Evolutionary conservation across 805 yeast species (phyloP), one percentile per base, ranked within the genome.

Genomic region (Candida piceae): DNA sequence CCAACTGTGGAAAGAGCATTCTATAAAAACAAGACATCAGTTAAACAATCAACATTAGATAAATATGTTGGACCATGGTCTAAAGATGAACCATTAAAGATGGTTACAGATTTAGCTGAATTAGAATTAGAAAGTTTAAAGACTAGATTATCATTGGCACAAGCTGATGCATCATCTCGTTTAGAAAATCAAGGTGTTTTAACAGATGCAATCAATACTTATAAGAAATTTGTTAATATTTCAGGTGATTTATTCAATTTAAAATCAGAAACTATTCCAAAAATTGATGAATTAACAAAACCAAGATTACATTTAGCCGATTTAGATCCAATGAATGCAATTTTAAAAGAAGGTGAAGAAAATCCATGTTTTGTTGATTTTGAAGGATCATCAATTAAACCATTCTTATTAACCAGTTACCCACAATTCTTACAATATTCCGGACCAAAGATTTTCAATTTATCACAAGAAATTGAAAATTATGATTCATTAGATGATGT

Each of bases 251-350:
- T 90, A 45, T 67, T 89, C 53, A 71, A 77, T 31, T 65, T 78
- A 7, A 53, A 60, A 16, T 64, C 79, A 7, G 63, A 65, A 15
- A 65, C 74, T 8, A 73, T 84, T 54, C 85, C 84, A 54, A 78
- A 82, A 47, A 66, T 72, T 39, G 66, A 64, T 3, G 78, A 79
- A 39, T 61, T 86, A 29, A 72, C 84, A 50, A 71, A 78, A 36
- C 90, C 96, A 40, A 75, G 90, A 49, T 64, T 90, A 36, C 75
- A 66, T 46, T 71, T 79, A 45, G 90, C 96, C 5, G 97, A 93
- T 58, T 64, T 93, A 47, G 94, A 87, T 58, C 97, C 98, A 16
- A 70, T 89, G 75, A 90, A 90, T 55, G 85, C 86, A 7, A 67
- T 88, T 31, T 57, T 71, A 17, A 60, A 61, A n/a, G 63, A 69